Conservation (phyloP, 805 yeast species). For the Candida awuae region DNA sequence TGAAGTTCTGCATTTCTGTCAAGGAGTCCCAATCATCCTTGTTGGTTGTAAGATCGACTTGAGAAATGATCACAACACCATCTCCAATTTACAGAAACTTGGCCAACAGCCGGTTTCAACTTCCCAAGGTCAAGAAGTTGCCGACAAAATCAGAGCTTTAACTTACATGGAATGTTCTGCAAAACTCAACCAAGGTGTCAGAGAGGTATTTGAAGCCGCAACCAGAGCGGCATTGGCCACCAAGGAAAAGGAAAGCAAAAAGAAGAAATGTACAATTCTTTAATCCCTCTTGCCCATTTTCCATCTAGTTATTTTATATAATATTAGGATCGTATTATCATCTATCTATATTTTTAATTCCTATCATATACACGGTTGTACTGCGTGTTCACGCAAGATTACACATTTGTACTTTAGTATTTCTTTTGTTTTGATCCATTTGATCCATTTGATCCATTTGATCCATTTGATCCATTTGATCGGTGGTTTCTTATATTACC, state of each 20-base stretch:
- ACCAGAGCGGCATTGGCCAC: conserved; percentile 81
- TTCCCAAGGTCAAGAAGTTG: conserved; percentile 79
- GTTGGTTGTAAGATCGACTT: conserved; percentile 91
- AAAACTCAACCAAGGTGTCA: conserved; percentile 82
- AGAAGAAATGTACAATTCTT: conserved; percentile 66
- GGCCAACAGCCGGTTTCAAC: conserved; percentile 75
- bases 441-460: no score
- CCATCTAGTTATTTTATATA: not conserved
- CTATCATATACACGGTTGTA: not conserved
- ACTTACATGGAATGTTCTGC: conserved; percentile 91
- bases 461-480: no score
- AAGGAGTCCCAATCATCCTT: conserved; percentile 83
- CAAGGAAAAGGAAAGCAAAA: conserved; percentile 46
- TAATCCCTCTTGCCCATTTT: conserved; percentile 29
- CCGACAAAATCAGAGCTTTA: conserved; percentile 81
- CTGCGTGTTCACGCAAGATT: no score
- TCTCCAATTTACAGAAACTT: conserved; percentile 64
- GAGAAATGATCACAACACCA: conserved; percentile 72
- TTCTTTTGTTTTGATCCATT: no score
- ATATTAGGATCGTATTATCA: not conserved
- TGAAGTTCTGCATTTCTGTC: conserved; percentile 90
- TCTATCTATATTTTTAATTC: not conserved
- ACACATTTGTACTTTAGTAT: no score
- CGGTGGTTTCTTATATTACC: no score
- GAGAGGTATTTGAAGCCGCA: conserved; percentile 88